These are phyloP conservation scores for Chlorella sp. DNA, from an alignment of 139 green algal genomes.

Conservation along the genomic window DNA sequence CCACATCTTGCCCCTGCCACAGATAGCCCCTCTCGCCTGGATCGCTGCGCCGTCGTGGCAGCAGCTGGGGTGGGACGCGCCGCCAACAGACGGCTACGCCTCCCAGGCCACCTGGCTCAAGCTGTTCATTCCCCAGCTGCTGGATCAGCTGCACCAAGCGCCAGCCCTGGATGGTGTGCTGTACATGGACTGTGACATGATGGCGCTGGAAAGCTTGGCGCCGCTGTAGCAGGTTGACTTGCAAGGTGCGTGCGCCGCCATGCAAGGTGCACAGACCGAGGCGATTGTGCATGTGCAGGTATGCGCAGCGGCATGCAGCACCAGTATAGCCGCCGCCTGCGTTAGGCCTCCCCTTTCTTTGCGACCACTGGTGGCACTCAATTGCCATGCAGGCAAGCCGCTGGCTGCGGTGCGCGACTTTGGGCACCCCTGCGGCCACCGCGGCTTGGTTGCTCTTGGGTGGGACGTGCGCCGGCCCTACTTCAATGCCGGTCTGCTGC, in stretches of 20 bases:
- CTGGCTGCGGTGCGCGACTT: slow-evolving; percentile 21
- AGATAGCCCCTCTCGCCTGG: neutral
- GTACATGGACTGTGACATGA: slow-evolving; percentile 30
- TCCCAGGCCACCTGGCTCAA: neutral
- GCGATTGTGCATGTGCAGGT: no score
- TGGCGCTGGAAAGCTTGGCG: neutral
- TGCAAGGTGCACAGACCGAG: no score
- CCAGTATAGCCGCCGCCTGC: no score
- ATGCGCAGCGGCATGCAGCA: no score
- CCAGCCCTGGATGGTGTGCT: neutral
- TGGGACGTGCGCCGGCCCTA: neutral
- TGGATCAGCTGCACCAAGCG: neutral
- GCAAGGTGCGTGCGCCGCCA: neutral
- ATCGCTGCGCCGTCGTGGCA: neutral
- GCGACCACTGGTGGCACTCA: neutral
- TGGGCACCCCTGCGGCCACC: neutral
- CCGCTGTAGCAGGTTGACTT: neutral
- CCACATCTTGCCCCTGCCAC: neutral
- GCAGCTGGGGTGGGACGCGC: neutral
- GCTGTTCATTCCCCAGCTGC: neutral
- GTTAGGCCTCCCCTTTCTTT: no score
- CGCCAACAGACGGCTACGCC: neutral
- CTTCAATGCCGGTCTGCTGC: slow-evolving; percentile 21
- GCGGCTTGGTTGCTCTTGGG: neutral
- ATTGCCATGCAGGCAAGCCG: neutral